Evolutionary conservation across 2,329 filamentous ascomycete species (phyloP), one percentile per base, ranked within the genome.

Genomic region (Colletotrichum sublineola): DNA sequence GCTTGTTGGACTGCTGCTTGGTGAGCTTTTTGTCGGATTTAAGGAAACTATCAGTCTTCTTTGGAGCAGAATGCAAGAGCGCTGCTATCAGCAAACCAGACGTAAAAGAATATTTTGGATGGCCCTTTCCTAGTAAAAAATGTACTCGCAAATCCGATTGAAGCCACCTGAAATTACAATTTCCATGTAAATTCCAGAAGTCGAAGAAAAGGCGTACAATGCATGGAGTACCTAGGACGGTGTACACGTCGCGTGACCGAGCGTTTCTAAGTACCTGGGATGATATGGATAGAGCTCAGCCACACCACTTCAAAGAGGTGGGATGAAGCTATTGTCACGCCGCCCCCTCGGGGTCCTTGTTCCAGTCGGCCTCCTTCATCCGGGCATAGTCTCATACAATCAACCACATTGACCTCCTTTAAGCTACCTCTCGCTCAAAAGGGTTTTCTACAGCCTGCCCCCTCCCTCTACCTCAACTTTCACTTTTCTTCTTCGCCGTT

Each of bases 261-360:
- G 70, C 70, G 61, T 52, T 56, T 48, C 29, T n/a, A n/a, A 40
- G 18, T 38, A 58, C 36, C 58, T 52, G 58, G 29, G 44, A 63
- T 52, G 44, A 60, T 61, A 48, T 61, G 60, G 38, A 70, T 46
- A 65, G 70, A 73, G 66, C 70, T 70, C 33, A 65, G 70, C 70
- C 70, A 73, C 70, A 65, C 66, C 66, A 70, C 60, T 42, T 42
- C 15, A 12, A 42, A 56, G 65, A 73, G 53, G 58, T 73, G 66
- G 70, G 70, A 73, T 70, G 70, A 73, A 73, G 70, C 67, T 65
- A 64, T 70, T 73, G 61, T 73, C 66, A 64, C 61, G 60, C n/a
- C 56, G 46, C 31, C 50, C 70, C 65, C 67, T 56, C 61, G 56
- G 55, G 70, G 70, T 48, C 70, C 67, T 70, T 73, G 70, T 73